phyloP scores from a whole-genome alignment of 257 asterid genomes.

The Euphrasia confusa region DNA sequence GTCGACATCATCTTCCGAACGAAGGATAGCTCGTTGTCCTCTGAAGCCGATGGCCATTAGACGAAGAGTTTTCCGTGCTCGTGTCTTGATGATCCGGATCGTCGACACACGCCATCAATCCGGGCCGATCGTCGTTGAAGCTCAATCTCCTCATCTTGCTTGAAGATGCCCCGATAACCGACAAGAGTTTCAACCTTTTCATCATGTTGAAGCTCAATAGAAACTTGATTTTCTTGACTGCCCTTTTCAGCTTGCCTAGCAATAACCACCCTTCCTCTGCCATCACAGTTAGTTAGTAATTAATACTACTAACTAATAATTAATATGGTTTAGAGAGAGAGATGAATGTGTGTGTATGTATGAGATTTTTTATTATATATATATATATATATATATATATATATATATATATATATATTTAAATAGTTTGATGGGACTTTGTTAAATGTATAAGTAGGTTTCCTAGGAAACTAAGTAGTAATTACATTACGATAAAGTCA shows the following conservation, averaged over 20 bases:
- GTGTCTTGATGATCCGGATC: slow-evolving; percentile 26
- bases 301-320: too few relatives aligned
- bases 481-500: too few relatives aligned
- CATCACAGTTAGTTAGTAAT: slow-evolving; percentile 26
- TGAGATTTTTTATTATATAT: too few relatives aligned
- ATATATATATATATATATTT: too few relatives aligned
- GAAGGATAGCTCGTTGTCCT: slow-evolving; percentile 64
- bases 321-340: too few relatives aligned
- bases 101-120: slow-evolving; percentile 36
- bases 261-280: slow-evolving; percentile 29
- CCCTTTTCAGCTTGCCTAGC: slow-evolving; percentile 54
- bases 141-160: slow-evolving; percentile 42
- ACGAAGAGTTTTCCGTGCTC: slow-evolving; percentile 2
- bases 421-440: too few relatives aligned
- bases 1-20: slow-evolving; percentile 65
- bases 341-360: too few relatives aligned
- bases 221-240: slow-evolving; percentile 65
- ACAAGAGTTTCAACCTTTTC: slow-evolving; percentile 46
- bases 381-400: too few relatives aligned
- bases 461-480: too few relatives aligned
- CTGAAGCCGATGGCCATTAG: slow-evolving; percentile 28
- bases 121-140: slow-evolving; percentile 44
- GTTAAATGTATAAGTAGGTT: too few relatives aligned
- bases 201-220: slow-evolving; percentile 48
- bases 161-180: slow-evolving; percentile 46